Evolutionary conservation across 495 filamentous ascomycete genomes (phyloP), one percentile per base, ranked within the genome.

Genomic region (Oleoguttula mirabilis): DNA sequence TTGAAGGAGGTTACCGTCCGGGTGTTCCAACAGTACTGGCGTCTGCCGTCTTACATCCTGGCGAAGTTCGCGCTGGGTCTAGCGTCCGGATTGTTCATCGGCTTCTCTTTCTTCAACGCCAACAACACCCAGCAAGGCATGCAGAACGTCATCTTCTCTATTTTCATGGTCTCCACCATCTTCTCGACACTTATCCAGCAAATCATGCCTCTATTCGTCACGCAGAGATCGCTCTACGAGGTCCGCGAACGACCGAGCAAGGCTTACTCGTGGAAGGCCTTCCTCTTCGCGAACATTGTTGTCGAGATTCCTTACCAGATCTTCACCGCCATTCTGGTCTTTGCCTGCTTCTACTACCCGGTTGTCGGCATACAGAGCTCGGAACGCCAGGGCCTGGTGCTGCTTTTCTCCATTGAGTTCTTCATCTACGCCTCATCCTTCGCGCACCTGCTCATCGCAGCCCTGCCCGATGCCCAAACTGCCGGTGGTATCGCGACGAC

Each of bases 91-190:
- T 56, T 70, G 23, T 78, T 79, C 60, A 75, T 73, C 45, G 70
- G 69, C 0, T 78, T 77, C 51, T 56, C 62, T 16, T 68, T 70
- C 47, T 68, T 33, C 39, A 35, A 54, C 11, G 32, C 41, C 6
- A 14, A 41, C 8, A 51, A 27, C 23, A 45, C 36, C 22, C 39
- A 48, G 12, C 57, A 59, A 38, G 59, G 59, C 4, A 38, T 62
- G 16, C 56, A 59, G 24, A 60, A 58, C 39, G 78, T 85, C 50
- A 79, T 90, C 64, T 90, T 88, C 55, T 67, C 75, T 51, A 75
- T 92, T 50, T 92, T 94, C 66, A 77, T 88, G 68, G 59, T 93
- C 4, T 61, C 84, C 22, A 77, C 73, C 16, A 72, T 92, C 41
- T 67, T 67, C 37, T 60, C 66, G 47, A 63, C 67, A 10, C 58